A percentile compares a stretch with the other conserved stretches of the same genome.
Evolutionary conservation across 257 asterid genomes (phyloP).

Genomic region (Euphrasia confusa): DNA sequence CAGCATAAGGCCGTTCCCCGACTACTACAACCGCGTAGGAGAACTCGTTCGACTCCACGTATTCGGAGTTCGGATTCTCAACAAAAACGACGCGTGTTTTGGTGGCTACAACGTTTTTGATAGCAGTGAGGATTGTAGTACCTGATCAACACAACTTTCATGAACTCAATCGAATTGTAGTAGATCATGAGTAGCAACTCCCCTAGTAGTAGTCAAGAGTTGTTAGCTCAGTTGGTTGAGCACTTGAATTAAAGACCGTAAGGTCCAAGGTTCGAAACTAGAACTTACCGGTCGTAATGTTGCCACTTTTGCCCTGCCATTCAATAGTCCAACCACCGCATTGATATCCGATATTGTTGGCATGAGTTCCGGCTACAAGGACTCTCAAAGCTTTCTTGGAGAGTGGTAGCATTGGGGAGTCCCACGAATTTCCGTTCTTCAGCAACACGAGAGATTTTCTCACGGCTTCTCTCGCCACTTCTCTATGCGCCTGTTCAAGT

Average conservation of each 20-base stretch:
- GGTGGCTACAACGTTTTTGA: conserved; percentile 22
- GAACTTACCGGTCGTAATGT: conserved; percentile 34
- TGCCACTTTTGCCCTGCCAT: conserved; percentile 42
- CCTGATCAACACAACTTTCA: conserved; percentile 18
- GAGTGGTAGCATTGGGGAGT: conserved; percentile 38
- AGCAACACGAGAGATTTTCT: conserved; percentile 44
- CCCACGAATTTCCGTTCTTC: conserved; percentile 35
- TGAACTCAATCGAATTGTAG: no score
- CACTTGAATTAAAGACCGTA: no score
- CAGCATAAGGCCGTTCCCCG: conserved; percentile 39
- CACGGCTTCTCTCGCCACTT: conserved; percentile 46
- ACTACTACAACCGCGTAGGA: conserved; percentile 36
- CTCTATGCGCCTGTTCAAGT: conserved; percentile 29
- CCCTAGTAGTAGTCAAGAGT: no score
- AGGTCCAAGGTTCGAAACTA: no score
- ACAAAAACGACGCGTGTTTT: conserved; percentile 22
- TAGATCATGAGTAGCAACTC: no score
- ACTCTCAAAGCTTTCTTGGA: conserved; percentile 33
- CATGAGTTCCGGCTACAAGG: conserved; percentile 42
- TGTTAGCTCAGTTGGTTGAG: no score
- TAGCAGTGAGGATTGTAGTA: conserved; percentile 32
- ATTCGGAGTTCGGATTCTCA: conserved; percentile 22
- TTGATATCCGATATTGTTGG: conserved; percentile 40
- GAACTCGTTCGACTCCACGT: conserved; percentile 28
- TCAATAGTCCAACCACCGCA: conserved; percentile 54